Conservation (phyloP, 768 basidiomycete species). For the Kwoniella sp. region DNA sequence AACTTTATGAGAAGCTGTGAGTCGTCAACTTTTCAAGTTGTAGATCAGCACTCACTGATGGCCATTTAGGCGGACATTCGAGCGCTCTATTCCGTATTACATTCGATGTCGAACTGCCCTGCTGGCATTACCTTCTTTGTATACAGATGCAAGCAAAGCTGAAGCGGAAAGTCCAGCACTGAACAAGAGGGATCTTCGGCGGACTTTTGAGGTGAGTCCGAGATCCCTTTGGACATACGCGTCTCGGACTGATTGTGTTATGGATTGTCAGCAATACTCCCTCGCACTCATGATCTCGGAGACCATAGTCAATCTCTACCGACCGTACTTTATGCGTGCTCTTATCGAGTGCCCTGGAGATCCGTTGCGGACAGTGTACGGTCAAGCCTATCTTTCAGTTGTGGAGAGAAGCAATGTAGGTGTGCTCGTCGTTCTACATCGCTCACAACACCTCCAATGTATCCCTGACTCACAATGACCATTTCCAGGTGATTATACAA, state of each 20-base stretch:
- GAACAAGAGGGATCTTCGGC: slow-evolving; percentile 20
- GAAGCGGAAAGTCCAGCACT: slow-evolving; percentile 20
- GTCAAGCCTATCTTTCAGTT: slow-evolving; percentile 26
- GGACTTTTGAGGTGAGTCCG: slow-evolving; percentile 16
- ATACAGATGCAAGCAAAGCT: slow-evolving; percentile 22
- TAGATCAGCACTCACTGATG: too few species aligned
- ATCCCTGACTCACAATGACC: too few species aligned
- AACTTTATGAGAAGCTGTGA: slow-evolving; percentile 17
- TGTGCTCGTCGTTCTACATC: too few species aligned
- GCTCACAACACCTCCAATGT: too few species aligned
- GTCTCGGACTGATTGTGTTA: not conserved
- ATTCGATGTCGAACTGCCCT: slow-evolving; percentile 33
- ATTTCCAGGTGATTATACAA: slow-evolving; percentile 31
- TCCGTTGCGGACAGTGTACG: slow-evolving; percentile 22
- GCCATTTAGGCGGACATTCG: slow-evolving; percentile 16
- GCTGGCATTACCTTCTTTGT: slow-evolving; percentile 24
- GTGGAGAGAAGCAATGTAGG: slow-evolving; percentile 36
- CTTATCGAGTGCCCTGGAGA: slow-evolving; percentile 21
- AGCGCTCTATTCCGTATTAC: slow-evolving; percentile 21
- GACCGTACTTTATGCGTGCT: slow-evolving; percentile 36
- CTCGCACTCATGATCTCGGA: slow-evolving; percentile 33
- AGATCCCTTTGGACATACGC: not conserved
- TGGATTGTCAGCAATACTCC: slow-evolving; percentile 14
- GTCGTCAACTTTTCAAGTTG: too few species aligned
- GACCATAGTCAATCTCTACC: slow-evolving; percentile 26